Evolutionary conservation across 2,329 filamentous ascomycete species (phyloP).

Genomic region (Camptophora hylomeconis): DNA sequence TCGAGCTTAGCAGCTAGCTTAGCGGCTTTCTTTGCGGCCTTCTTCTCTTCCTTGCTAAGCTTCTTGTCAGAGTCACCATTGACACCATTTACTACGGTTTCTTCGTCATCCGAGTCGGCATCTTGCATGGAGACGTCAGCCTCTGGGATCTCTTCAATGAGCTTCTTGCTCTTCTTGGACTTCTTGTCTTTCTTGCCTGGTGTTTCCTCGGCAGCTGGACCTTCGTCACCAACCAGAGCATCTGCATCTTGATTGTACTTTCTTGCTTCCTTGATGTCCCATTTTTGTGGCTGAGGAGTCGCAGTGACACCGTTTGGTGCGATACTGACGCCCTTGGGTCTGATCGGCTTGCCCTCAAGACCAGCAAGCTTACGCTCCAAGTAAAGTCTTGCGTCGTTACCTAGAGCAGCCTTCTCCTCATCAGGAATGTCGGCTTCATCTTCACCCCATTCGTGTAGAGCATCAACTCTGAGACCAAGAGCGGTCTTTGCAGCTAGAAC

Average conservation of each 20-base stretch:
- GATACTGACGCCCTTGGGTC: conserved; percentile 61
- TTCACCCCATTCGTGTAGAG: conserved; percentile 64
- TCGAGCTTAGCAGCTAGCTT: conserved; percentile 28
- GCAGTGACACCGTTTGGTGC: conserved; percentile 56
- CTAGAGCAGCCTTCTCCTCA: conserved; percentile 74
- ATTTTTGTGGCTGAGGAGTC: conserved; percentile 53
- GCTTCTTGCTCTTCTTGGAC: conserved; percentile 31
- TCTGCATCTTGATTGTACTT: conserved; percentile 95
- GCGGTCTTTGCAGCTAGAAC: conserved; percentile 90
- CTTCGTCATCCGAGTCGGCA: conserved; percentile 27
- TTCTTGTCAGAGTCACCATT: conserved; percentile 8
- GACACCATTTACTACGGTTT: conserved; percentile 18
- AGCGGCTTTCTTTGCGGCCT: conserved; percentile 19
- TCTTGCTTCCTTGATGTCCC: conserved; percentile 79
- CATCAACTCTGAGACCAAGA: conserved; percentile 84
- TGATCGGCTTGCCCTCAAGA: conserved; percentile 81
- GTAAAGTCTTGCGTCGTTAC: conserved; percentile 44
- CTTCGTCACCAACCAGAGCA: conserved; percentile 59
- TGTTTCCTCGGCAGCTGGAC: conserved; percentile 38
- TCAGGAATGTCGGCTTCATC: conserved; percentile 55
- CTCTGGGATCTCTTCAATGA: conserved; percentile 30
- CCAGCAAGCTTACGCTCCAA: conserved; percentile 35
- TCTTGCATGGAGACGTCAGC: conserved; percentile 32
- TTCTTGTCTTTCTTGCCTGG: conserved; percentile 26
- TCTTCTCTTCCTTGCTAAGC: conserved; percentile 7